Base-by-base conservation (phyloP, 371 early-diverging fungal genomes). In the Caulochytrium protostelioides region DNA sequence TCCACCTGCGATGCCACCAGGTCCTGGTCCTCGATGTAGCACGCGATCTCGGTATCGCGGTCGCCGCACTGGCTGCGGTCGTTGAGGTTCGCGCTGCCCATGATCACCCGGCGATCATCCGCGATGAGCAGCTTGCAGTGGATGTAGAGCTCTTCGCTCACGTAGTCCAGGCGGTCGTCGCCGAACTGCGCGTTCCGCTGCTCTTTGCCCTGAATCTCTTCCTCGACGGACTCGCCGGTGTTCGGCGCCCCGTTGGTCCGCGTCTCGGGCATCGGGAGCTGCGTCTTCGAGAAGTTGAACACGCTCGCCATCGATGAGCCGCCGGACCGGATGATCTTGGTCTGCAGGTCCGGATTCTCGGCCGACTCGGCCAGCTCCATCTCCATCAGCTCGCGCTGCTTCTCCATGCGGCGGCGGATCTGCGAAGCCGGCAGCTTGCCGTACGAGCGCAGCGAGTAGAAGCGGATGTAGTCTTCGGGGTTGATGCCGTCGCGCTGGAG, bases 61-160 rank as follows among this genome's bases (percentile, higher is more conserved):
- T 70, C 72, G 13, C 92, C 92, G 19, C 74, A 47, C 53, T 75
- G 72, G 1, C 82, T 81, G 14, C 91, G 66, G 48, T 82, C 83
- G 52, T 92, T 92, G 45, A 90, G 59, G 54, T 89, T 89, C 37
- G 86, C 80, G 22, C 45, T 32, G 2, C 92, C 92, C 56, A 79
- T 66, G 21, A 91, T 54, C 21, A 76, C 75, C 37, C 66, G 63
- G 6, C 65, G 62, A 41, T 83, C 86, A 52, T 91, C 92, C 2
- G 83, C 74, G 44, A 91, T 83, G 72, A 89, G 68, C 25, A 87
- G 43, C 46, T 91, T 91, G 46, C 76, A 73, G 54, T 91, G 92
- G 30, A 89, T 70, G 47, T 91, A 89, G 24, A 87, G 52, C 32
- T 78, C 63, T 49, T 91, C 87, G 4, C 76, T 76, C 0, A 80